Conservation (phyloP, 148 eudicot species). For the Hydrangea macrophylla region DNA sequence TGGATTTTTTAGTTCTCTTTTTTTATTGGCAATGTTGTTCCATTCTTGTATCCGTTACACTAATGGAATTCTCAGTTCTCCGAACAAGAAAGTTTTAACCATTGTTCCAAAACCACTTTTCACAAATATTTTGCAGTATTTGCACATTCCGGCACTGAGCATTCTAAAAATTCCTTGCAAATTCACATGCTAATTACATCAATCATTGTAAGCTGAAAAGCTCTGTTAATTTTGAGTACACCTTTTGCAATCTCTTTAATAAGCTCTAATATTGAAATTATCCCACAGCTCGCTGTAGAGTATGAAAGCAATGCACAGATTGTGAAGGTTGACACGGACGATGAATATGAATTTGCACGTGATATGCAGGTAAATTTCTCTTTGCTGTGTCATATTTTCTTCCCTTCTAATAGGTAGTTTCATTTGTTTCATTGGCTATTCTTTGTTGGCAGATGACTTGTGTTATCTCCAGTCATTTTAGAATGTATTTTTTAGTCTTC, state of each 20-base stretch:
- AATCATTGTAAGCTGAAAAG: not conserved
- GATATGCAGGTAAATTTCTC: conserved; percentile 83
- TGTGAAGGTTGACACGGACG: conserved; percentile 94
- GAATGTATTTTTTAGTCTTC: not conserved
- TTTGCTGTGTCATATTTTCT: not conserved
- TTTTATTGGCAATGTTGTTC: too few relatives aligned
- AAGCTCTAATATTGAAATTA: conserved; percentile 12
- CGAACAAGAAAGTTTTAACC: not conserved
- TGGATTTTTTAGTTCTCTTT: too few relatives aligned
- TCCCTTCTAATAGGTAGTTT: not conserved
- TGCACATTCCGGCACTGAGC: too few relatives aligned
- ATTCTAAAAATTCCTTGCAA: too few relatives aligned
- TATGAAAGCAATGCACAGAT: conserved; percentile 72
- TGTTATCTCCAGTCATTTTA: not conserved
- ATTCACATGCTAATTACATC: not conserved
- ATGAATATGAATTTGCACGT: conserved; percentile 89
- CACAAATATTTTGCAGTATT: not conserved
- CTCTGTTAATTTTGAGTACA: not conserved
- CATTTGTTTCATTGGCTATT: not conserved
- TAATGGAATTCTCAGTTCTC: not conserved
- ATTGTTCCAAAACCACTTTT: not conserved
- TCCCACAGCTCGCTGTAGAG: conserved; percentile 85
- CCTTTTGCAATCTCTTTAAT: conserved; percentile 7
- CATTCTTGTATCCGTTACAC: not conserved
- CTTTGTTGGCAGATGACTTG: not conserved